phyloP scores from a whole-genome alignment of 805 yeast species.

The Wickerhamiella parazyma region DNA sequence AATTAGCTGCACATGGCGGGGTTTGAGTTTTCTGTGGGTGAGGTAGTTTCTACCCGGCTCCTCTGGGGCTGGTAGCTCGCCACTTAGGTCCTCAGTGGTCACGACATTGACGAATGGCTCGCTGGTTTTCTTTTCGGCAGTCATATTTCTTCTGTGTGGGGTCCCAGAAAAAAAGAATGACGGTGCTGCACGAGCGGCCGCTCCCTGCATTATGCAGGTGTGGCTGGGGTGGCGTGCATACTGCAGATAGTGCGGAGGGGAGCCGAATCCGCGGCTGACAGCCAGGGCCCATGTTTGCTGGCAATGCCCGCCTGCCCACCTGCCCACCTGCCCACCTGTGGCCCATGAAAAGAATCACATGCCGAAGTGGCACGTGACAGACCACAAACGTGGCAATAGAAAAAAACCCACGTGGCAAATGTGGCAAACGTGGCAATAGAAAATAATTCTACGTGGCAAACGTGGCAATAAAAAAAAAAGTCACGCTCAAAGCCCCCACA shows the following conservation, averaged over 20 bases:
- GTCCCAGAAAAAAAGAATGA: background rate
- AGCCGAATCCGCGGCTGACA: too few species aligned
- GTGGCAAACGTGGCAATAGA: background rate
- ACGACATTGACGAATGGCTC: background rate
- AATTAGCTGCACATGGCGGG: conserved; percentile 31
- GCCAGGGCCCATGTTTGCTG: too few species aligned
- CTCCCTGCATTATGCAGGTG: too few species aligned
- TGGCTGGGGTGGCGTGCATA: too few species aligned
- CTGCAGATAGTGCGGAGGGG: too few species aligned
- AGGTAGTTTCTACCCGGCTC: background rate
- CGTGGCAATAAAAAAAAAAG: background rate
- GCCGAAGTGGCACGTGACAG: too few species aligned
- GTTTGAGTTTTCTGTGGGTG: conserved; percentile 23
- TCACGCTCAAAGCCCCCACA: background rate
- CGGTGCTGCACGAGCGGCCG: too few species aligned
- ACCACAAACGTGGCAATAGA: too few species aligned
- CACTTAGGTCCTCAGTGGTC: background rate
- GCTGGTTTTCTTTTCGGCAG: background rate
- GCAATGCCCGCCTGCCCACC: too few species aligned
- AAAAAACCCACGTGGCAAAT: too few species aligned
- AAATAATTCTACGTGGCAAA: background rate
- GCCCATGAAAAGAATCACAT: too few species aligned
- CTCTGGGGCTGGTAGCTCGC: background rate
- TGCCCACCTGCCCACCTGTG: too few species aligned
- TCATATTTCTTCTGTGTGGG: background rate